Evolutionary conservation across 129 eudicot genomes (phyloP).

Genomic region (Helianthus tuberosus): DNA sequence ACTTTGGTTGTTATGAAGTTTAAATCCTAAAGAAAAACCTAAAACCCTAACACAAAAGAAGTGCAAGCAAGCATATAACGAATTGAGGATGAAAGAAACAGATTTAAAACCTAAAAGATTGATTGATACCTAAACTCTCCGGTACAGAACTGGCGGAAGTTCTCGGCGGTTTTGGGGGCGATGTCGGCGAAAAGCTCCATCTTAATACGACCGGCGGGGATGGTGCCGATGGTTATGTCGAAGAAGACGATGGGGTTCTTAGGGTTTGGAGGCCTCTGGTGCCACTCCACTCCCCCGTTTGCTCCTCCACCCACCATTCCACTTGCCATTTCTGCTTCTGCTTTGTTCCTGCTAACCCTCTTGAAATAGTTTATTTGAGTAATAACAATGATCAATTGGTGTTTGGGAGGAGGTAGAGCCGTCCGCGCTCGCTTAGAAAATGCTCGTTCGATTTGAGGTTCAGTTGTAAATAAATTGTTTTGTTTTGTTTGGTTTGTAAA

Average conservation of each 20-base stretch:
- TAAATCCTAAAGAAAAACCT: neutral
- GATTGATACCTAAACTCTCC: slow-evolving; percentile 73
- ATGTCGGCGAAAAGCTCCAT: slow-evolving; percentile 99
- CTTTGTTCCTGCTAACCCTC: neutral
- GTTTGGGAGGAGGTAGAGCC: no score
- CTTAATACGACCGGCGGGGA: slow-evolving; percentile 97
- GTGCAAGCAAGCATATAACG: neutral
- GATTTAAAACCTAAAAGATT: neutral
- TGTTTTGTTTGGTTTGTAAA: no score
- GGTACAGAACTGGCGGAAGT: slow-evolving; percentile 97
- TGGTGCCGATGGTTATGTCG: slow-evolving; percentile 85
- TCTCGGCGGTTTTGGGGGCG: slow-evolving; percentile 93
- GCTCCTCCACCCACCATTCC: slow-evolving; percentile 38
- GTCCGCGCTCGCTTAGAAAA: no score
- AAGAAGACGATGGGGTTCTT: slow-evolving; percentile 94
- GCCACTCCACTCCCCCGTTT: slow-evolving; percentile 80
- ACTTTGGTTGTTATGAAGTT: neutral
- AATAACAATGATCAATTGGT: no score
- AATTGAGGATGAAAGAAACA: neutral
- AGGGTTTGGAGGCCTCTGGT: slow-evolving; percentile 94
- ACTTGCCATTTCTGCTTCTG: slow-evolving; percentile 46
- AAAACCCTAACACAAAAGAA: neutral
- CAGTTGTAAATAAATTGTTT: no score
- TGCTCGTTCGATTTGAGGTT: no score
- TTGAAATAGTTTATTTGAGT: no score